Evolutionary conservation across 495 filamentous ascomycete genomes (phyloP), one percentile per base, ranked within the genome.

Genomic region (Jackrogersella multiformis): DNA sequence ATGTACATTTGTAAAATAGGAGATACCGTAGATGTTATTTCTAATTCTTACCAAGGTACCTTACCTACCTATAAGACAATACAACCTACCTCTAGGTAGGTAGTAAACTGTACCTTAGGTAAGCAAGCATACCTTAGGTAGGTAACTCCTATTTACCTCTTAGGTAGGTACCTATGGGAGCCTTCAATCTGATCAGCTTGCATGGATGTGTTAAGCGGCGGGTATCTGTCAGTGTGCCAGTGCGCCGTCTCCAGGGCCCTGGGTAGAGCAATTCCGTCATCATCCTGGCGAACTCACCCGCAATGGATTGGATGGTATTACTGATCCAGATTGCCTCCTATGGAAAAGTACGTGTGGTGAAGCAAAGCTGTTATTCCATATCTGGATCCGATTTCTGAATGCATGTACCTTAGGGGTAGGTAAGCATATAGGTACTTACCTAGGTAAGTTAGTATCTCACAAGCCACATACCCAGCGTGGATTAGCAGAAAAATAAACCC

Each of bases 241-340:
- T 48, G 66, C 48, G 35, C 56, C 57, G 39, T 54, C 51, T 62
- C 67, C 61, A 66, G 39, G 61, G 67, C 28, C 13, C 67, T 34
- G 67, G 61, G 56, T 61, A 62, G 38, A 42, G 28, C 16, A 66
- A 70, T 70, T 66, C 61, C 67, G 67, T 70, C 67, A 70, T 70
- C 67, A 70, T 70, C 61, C 67, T 24, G 41, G 67, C 38, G 61
- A 61, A 56, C 61, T 65, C 61, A 41, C 56, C 45, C 35, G 15
- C 34, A 26, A 61, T 61, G 39, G 24, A 35, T 54, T n/a, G n/a
- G n/a, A 28, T 38, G 18, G 28, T 62, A 58, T 53, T 53, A 46
- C 21, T 58, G 44, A 54, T 53, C 23, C 45, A 42, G 57, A 62
- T 52, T 39, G 23, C 49, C 58, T 59, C 59, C 30, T 30, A 63